Percentiles rank a stretch among this genome's conserved stretches.
phyloP scores from a whole-genome alignment of 768 basidiomycete genomes.

The Holtermannia corniformis region DNA sequence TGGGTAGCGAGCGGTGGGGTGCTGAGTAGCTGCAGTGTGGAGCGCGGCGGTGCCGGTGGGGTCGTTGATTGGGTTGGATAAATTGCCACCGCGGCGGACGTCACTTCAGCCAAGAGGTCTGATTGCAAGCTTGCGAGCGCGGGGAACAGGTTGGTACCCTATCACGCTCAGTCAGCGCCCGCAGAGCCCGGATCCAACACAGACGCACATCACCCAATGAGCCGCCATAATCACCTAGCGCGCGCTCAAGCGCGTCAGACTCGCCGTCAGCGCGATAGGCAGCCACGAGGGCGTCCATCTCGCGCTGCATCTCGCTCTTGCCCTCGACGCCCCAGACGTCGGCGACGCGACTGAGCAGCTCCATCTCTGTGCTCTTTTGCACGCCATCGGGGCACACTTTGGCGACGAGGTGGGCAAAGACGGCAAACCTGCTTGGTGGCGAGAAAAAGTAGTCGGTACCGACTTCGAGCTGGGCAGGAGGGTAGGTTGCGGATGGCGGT shows the following conservation, averaged over 20 bases:
- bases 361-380: slow-evolving; percentile 6
- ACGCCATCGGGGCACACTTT: neutral
- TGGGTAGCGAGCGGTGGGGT: slow-evolving; percentile 13
- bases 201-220: neutral
- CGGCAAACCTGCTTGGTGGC: slow-evolving; percentile 20
- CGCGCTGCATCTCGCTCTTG: slow-evolving; percentile 23
- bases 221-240: neutral
- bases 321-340: slow-evolving; percentile 33
- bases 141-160: neutral
- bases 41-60: slow-evolving; percentile 20
- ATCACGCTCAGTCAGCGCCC: neutral
- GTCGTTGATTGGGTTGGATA: slow-evolving; percentile 20
- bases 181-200: neutral
- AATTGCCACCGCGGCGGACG: slow-evolving; percentile 11
- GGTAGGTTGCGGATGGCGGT: too few species aligned
- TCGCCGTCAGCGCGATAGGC: slow-evolving; percentile 24
- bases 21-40: slow-evolving; percentile 20
- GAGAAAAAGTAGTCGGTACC: slow-evolving; percentile 14
- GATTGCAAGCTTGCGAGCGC: neutral
- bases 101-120: slow-evolving; percentile 10
- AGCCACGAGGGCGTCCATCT: slow-evolving; percentile 22
- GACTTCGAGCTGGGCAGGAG: too few species aligned
- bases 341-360: slow-evolving; percentile 29
- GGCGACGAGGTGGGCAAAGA: slow-evolving; percentile 15
- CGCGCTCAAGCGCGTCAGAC: neutral